A percentile compares a stretch with the other conserved stretches of the same genome.
phyloP scores from a whole-genome alignment of 345 rosid genomes.

The Adansonia digitata region DNA sequence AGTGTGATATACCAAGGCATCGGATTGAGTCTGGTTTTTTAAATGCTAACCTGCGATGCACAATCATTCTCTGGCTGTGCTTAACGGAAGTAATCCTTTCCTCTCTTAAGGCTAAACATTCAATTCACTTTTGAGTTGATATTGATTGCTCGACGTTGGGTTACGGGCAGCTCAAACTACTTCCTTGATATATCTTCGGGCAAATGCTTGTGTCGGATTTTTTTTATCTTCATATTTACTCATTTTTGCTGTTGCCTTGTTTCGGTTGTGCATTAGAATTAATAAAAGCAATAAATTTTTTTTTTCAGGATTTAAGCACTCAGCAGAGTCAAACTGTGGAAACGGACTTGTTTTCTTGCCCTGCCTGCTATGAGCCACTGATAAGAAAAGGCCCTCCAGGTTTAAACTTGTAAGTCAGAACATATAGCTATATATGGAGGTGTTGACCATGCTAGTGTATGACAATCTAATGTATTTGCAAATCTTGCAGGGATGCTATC shows the following conservation, averaged over 20 bases:
- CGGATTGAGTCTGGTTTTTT: background rate
- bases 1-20: background rate
- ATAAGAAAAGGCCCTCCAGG: constrained; percentile 88
- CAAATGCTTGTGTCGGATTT: background rate
- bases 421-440: background rate
- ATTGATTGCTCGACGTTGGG: background rate
- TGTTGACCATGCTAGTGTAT: background rate
- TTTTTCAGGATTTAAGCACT: constrained; percentile 35
- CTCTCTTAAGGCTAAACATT: too few relatives aligned
- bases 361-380: constrained; percentile 82
- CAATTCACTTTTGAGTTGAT: background rate
- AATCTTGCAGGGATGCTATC: constrained; percentile 59
- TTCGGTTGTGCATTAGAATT: constrained; percentile 5
- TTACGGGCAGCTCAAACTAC: background rate
- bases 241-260: constrained; percentile 6
- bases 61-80: background rate
- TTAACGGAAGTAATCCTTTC: too few relatives aligned
- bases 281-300: background rate
- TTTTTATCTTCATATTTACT: too few relatives aligned
- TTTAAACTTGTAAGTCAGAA: constrained; percentile 65
- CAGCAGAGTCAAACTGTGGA: constrained; percentile 32
- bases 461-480: background rate
- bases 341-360: constrained; percentile 67
- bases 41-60: too few relatives aligned
- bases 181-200: background rate